Evolutionary conservation across 768 basidiomycete genomes (phyloP).

Genomic region (Cyclocybe cylindracea): DNA sequence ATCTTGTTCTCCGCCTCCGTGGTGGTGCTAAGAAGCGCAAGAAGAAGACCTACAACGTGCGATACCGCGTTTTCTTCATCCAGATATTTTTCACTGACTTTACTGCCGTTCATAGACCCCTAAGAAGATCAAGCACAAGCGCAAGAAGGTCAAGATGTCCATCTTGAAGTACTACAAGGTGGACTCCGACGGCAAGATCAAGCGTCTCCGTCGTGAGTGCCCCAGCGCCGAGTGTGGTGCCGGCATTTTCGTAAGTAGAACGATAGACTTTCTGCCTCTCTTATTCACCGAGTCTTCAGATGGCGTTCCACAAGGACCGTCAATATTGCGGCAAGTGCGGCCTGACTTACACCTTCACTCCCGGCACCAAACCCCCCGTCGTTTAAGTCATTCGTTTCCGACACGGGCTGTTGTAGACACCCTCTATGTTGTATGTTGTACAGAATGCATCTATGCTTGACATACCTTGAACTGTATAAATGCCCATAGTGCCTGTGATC

Average conservation of each 20-base stretch:
- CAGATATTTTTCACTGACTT: neutral
- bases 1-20: conserved; percentile 95
- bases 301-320: conserved; percentile 98
- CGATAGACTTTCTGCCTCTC: neutral
- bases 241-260: conserved; percentile 72
- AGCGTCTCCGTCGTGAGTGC: conserved; percentile 98
- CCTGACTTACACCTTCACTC: conserved; percentile 82
- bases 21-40: conserved; percentile 99
- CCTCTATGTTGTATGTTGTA: too few relatives aligned
- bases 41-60: conserved; percentile 98
- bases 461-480: neutral
- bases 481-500: too few relatives aligned
- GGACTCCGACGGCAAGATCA: conserved; percentile 99
- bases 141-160: conserved; percentile 99
- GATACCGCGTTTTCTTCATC: conserved; percentile 24
- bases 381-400: conserved; percentile 40
- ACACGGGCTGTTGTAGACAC: neutral
- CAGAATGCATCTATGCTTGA: neutral
- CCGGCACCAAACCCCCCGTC: conserved; percentile 77
- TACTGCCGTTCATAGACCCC: conserved; percentile 61
- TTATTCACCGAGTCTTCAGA: conserved; percentile 49
- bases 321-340: conserved; percentile 98
- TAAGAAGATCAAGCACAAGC: conserved; percentile 99
- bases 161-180: conserved; percentile 99
- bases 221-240: conserved; percentile 82